phyloP scores from a whole-genome alignment of 306 rosid genomes.

The Cicer bijugum region DNA sequence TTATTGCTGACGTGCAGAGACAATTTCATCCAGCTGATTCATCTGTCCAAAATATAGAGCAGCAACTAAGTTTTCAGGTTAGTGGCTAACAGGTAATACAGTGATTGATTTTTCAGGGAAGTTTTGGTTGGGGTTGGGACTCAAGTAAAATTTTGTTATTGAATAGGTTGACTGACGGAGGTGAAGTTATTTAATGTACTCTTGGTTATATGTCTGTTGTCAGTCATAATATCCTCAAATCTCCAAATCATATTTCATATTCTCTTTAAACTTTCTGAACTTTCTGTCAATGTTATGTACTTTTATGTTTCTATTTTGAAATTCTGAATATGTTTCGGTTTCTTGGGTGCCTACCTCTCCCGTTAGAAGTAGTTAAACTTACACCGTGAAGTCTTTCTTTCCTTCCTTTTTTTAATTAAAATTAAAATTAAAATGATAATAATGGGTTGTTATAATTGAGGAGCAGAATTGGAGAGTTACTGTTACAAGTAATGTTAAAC shows the following conservation, averaged over 20 bases:
- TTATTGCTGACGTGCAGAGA: slow-evolving; percentile 57
- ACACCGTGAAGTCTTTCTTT: slow-evolving; percentile 5
- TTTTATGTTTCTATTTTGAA: slow-evolving; percentile 24
- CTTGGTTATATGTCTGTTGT: slow-evolving; percentile 15
- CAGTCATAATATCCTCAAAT: not conserved
- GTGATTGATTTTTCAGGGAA: slow-evolving; percentile 36
- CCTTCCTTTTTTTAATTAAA: not conserved
- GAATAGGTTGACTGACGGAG: slow-evolving; percentile 34
- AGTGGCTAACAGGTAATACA: slow-evolving; percentile 49
- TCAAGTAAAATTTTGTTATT: slow-evolving; percentile 24
- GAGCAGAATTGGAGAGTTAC: slow-evolving; percentile 15
- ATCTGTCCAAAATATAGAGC: slow-evolving; percentile 55
- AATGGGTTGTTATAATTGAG: slow-evolving; percentile 23
- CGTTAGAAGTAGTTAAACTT: slow-evolving; percentile 12
- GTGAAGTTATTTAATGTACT: slow-evolving; percentile 14
- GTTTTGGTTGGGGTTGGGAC: slow-evolving; percentile 35
- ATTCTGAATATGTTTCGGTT: slow-evolving; percentile 7
- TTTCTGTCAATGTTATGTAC: not conserved
- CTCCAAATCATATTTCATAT: slow-evolving; percentile 20
- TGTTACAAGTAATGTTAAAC: slow-evolving; percentile 23
- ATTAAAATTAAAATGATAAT: not conserved
- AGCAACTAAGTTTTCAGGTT: slow-evolving; percentile 69
- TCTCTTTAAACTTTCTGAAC: slow-evolving; percentile 4
- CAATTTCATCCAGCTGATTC: slow-evolving; percentile 52
- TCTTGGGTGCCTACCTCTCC: slow-evolving; percentile 4